These are phyloP conservation scores for Cordyceps tenuipes DNA, from an alignment of 2,329 filamentous ascomycete species.

Conservation along the genomic window DNA sequence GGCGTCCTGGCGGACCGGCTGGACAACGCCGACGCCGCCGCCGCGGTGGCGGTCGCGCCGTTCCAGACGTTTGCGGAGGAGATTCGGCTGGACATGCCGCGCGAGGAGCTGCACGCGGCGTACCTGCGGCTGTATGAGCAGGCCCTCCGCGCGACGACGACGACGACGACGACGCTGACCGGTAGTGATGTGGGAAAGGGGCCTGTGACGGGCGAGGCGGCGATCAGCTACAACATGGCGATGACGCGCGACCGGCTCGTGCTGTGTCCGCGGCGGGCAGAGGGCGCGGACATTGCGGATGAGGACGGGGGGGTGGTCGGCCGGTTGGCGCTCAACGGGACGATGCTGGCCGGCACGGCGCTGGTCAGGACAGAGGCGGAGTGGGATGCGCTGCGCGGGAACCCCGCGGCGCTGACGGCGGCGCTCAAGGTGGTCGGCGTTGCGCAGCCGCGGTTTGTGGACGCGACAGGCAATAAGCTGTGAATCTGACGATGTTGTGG, in stretches of 20 bases:
- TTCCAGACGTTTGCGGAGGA: slow-evolving; percentile 37
- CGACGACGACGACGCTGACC: too few species aligned
- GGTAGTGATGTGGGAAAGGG: slow-evolving; percentile 6
- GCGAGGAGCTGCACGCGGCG: slow-evolving; percentile 28
- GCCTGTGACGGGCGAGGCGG: slow-evolving; percentile 33
- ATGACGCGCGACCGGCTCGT: slow-evolving; percentile 47
- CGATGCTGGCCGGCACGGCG: slow-evolving; percentile 54
- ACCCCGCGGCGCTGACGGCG: slow-evolving; percentile 19
- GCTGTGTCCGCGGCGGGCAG: slow-evolving; percentile 44
- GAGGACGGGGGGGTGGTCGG: slow-evolving; percentile 31
- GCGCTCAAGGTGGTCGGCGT: slow-evolving; percentile 25
- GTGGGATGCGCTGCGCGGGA: slow-evolving; percentile 44
- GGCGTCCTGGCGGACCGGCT: slow-evolving; percentile 38
- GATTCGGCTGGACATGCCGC: slow-evolving; percentile 27
- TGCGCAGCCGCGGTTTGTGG: slow-evolving; percentile 12
- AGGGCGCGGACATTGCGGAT: slow-evolving; percentile 33
- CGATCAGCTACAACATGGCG: slow-evolving; percentile 57
- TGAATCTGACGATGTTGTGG: neutral
- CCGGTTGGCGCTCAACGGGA: slow-evolving; percentile 48
- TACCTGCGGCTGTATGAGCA: slow-evolving; percentile 42
- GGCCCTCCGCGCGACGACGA: slow-evolving; percentile 32
- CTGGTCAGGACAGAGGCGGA: slow-evolving; percentile 51
- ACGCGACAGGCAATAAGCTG: slow-evolving; percentile 2
- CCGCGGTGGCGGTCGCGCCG: slow-evolving; percentile 23
- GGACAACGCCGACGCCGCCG: neutral